Conservation (phyloP, 148 eudicot species). For the Rhododendron mucronatum region DNA sequence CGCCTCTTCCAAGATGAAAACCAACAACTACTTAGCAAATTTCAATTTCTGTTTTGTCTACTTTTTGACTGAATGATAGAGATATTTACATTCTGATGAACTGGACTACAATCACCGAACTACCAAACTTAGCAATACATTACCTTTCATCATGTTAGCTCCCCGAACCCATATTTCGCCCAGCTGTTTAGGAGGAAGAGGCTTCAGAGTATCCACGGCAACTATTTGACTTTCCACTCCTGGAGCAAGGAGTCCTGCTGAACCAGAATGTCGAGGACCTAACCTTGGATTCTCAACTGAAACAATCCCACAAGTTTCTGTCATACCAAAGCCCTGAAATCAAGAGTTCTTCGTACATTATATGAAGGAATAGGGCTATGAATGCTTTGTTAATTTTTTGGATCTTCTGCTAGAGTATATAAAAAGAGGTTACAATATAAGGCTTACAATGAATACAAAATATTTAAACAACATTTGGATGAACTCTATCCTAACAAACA, state of each 20-base stretch:
- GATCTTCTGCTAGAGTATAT: too few species aligned
- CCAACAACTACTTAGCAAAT: not conserved
- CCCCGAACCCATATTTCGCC: constrained; percentile 92
- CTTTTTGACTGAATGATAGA: not conserved
- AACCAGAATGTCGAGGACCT: constrained; percentile 65
- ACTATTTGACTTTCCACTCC: constrained; percentile 69
- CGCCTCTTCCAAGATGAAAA: not conserved
- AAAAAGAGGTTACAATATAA: too few species aligned
- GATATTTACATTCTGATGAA: not conserved
- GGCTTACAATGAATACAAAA: too few species aligned
- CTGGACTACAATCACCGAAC: not conserved
- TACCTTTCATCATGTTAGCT: constrained; percentile 76
- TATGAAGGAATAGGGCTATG: too few species aligned
- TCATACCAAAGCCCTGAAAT: constrained; percentile 85
- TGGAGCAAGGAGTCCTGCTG: constrained; percentile 53
- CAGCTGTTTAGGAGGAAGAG: constrained; percentile 62
- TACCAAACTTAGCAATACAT: not conserved
- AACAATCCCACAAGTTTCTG: constrained; percentile 70
- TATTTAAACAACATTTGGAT: too few species aligned
- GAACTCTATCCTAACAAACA: too few species aligned
- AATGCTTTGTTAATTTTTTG: too few species aligned
- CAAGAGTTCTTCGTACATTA: not conserved
- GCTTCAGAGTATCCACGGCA: constrained; percentile 53
- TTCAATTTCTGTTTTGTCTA: not conserved
- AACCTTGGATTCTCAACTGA: constrained; percentile 44